These are phyloP conservation scores for Flaveria ramosissima DNA, from an alignment of 129 eudicot genomes.

Conservation along the genomic window DNA sequence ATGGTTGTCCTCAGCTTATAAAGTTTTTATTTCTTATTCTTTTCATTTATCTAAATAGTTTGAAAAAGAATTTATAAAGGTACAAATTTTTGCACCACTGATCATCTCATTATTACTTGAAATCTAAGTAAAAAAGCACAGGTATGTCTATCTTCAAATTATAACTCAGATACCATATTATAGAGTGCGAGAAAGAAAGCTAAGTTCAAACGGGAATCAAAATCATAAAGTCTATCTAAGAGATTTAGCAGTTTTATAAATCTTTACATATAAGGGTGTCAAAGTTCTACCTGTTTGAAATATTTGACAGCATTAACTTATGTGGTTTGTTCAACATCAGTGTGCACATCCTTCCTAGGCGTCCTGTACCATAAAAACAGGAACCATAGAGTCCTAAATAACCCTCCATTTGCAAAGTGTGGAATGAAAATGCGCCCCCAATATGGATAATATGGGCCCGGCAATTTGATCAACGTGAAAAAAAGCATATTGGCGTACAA, in stretches of 20 bases:
- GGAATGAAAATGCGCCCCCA: constrained; percentile 94
- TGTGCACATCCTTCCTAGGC: constrained; percentile 43
- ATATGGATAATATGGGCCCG: constrained; percentile 87
- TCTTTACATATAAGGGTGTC: neutral
- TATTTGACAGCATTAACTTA: constrained; percentile 26
- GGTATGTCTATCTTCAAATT: constrained; percentile 1
- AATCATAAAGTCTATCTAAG: neutral
- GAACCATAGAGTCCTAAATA: constrained; percentile 77
- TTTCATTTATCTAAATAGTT: neutral
- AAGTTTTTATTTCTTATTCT: neutral
- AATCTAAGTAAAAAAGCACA: neutral
- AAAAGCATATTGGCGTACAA: constrained; percentile 50
- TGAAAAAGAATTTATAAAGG: neutral
- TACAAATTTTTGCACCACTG: neutral
- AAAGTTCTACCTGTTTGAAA: constrained; percentile 19
- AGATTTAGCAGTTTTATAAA: neutral
- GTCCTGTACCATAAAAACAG: constrained; percentile 57
- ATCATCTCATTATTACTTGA: neutral
- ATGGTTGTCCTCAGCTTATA: neutral
- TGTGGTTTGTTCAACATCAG: constrained; percentile 18
- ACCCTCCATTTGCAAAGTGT: constrained; percentile 84
- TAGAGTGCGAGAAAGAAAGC: constrained; percentile 4
- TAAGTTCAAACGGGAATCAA: neutral
- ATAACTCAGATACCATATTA: neutral
- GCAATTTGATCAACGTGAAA: constrained; percentile 78